phyloP scores from a whole-genome alignment of 2,329 filamentous ascomycete genomes.

The Ascochyta viciae-villosae region DNA sequence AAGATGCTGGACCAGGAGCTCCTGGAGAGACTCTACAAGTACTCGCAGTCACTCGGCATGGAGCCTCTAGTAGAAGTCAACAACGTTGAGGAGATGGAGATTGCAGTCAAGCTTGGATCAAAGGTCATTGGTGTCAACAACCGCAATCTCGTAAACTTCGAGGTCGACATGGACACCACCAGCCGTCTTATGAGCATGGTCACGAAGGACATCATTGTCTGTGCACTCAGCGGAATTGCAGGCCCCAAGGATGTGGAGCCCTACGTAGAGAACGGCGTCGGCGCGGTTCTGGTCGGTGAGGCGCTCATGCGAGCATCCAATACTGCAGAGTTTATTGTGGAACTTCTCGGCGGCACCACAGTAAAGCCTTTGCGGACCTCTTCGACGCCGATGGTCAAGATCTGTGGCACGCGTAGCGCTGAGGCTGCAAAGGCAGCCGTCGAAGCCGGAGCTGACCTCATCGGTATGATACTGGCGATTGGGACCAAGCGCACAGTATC shows the following conservation, averaged over 20 bases:
- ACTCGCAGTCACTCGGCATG: slow-evolving; percentile 91
- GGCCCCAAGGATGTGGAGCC: slow-evolving; percentile 85
- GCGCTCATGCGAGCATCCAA: slow-evolving; percentile 92
- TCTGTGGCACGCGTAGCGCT: slow-evolving; percentile 86
- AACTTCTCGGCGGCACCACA: slow-evolving; percentile 71
- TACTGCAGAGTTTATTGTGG: slow-evolving; percentile 80
- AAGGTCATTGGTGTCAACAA: slow-evolving; percentile 98
- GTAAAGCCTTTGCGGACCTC: slow-evolving; percentile 18
- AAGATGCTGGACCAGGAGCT: slow-evolving; percentile 89
- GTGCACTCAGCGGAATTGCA: slow-evolving; percentile 92
- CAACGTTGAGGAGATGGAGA: slow-evolving; percentile 89
- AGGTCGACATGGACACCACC: slow-evolving; percentile 93
- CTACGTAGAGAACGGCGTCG: slow-evolving; percentile 88
- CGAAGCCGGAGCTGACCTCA: slow-evolving; percentile 85
- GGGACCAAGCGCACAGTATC: slow-evolving; percentile 81
- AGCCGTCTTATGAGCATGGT: slow-evolving; percentile 87
- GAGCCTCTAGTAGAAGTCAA: slow-evolving; percentile 98
- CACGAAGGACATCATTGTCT: slow-evolving; percentile 84
- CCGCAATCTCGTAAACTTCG: slow-evolving; percentile 93
- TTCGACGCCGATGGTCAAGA: slow-evolving; percentile 75
- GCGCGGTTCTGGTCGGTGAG: slow-evolving; percentile 92
- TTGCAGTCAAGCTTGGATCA: slow-evolving; percentile 83
- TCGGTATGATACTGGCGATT: slow-evolving; percentile 90
- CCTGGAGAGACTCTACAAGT: slow-evolving; percentile 81
- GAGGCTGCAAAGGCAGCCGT: slow-evolving; percentile 83